Base-by-base conservation (phyloP, 495 filamentous ascomycete species). In the Lichenothelia convexa region DNA sequence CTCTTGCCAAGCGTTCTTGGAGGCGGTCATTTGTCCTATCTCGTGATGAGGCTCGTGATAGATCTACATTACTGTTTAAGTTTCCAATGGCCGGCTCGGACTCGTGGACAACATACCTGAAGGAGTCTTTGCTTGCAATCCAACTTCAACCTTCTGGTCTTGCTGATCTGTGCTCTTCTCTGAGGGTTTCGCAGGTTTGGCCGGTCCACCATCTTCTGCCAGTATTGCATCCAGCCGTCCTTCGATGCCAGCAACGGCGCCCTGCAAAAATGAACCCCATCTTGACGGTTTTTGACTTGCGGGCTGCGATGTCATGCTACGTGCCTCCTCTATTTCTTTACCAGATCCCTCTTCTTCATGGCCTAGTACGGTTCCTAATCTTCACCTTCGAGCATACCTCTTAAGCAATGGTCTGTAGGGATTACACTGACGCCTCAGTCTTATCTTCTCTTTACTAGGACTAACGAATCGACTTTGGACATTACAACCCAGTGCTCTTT, bases 181-280 rank as follows among this genome's bases (percentile, higher is more conserved):
- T 45, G 46, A 45, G 35, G 46, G 40, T 32, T 54, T 30, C n/a
- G n/a, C n/a, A n/a, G n/a, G n/a, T n/a, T n/a, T n/a, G n/a, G n/a
- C n/a, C n/a, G n/a, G n/a, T n/a, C n/a, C n/a, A 13, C 80, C 73
- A 21, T 75, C 70, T 27, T 93, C 86, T 40, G 85, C 75, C 40
- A 99, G 65, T 36, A 99, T 93, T 32, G 70, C 80, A 54, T 99
- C 89, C 27, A 99, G 64, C 32, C 80, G 73, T 40, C 86, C 91
- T 58, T 99, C 89, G 32, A 99, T 78, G 26, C 84, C 83, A 19
- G 85, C 84, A 35, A 94, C 83, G 36, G 87, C 86, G 53, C 92
- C 83, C 41, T 80, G 78, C 32, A 99, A 64, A 48, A 97, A 80
- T 20, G 75, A 80, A 17, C 85, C 81, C 78, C 78, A 82, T 72